Evolutionary conservation across 768 basidiomycete genomes (phyloP).

Genomic region (Boletus fagicola): DNA sequence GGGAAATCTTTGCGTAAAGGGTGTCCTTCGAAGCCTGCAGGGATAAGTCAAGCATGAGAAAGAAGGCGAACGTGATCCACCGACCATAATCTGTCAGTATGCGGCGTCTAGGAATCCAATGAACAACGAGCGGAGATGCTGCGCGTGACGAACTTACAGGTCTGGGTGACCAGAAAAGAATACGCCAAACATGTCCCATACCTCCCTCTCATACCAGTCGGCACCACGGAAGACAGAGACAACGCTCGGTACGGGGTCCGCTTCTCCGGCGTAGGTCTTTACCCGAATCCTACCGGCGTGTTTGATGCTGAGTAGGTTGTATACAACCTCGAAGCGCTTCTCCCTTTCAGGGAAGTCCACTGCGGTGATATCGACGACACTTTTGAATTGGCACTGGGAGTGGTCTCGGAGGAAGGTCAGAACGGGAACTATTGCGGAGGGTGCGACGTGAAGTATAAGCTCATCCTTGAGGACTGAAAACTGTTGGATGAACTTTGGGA

Average conservation of each 20-base stretch:
- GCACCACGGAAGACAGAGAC: conserved; percentile 82
- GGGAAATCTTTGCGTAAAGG: conserved; percentile 99
- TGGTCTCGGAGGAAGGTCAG: conserved; percentile 94
- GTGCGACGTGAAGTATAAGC: conserved; percentile 83
- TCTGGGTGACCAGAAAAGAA: conserved; percentile 97
- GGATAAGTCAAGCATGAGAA: not conserved
- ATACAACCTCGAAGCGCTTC: conserved; percentile 95
- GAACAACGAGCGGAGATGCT: conserved; percentile 11
- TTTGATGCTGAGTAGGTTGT: conserved; percentile 82
- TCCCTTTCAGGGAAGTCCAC: conserved; percentile 93
- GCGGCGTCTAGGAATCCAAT: conserved; percentile 61
- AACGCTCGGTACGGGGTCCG: conserved; percentile 84
- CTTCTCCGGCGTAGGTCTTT: conserved; percentile 96
- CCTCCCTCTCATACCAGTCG: conserved; percentile 98
- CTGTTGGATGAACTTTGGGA: conserved; percentile 97
- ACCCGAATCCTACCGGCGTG: conserved; percentile 87
- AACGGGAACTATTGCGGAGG: conserved; percentile 77
- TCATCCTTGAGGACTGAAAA: conserved; percentile 98
- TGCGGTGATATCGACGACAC: conserved; percentile 89
- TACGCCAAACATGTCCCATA: conserved; percentile 97
- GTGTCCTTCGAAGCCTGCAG: conserved; percentile 89
- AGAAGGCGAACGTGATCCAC: conserved; percentile 4
- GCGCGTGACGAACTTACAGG: conserved; percentile 55
- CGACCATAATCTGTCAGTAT: conserved; percentile 97
- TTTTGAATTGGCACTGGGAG: conserved; percentile 91